Evolutionary conservation across 164 flowering plant species (phyloP).

Genomic region (Amborella trichopoda): DNA sequence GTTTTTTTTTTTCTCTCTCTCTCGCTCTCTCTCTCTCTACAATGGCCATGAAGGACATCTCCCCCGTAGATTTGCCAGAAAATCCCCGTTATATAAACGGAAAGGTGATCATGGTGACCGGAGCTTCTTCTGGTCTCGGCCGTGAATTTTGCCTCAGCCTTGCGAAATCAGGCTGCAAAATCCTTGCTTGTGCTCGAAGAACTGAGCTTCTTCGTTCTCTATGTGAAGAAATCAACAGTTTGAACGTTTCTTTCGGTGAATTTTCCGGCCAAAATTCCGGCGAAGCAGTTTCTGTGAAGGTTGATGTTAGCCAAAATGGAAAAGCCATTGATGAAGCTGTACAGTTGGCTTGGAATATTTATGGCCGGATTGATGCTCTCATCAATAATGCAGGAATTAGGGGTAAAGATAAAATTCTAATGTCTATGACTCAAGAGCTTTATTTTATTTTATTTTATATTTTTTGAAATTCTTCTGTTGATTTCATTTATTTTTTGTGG

Average conservation of each 20-base stretch:
- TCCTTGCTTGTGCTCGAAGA: slow-evolving; percentile 18
- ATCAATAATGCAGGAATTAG: slow-evolving; percentile 68
- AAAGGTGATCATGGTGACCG: slow-evolving; percentile 6
- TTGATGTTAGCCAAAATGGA: slow-evolving; percentile 43
- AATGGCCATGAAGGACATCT: too few species aligned
- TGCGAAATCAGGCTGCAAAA: slow-evolving; percentile 3
- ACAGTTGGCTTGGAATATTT: slow-evolving; percentile 58
- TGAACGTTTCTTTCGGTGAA: neutral
- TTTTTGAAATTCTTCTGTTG: too few species aligned
- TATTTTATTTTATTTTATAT: too few species aligned
- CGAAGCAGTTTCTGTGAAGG: slow-evolving; percentile 26
- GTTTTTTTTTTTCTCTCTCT: too few species aligned
- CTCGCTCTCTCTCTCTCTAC: too few species aligned
- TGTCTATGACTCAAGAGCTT: too few species aligned
- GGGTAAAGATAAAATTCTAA: too few species aligned
- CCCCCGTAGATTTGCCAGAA: too few species aligned
- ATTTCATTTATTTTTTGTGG: too few species aligned
- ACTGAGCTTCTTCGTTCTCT: slow-evolving; percentile 37
- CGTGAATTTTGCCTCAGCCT: slow-evolving; percentile 6
- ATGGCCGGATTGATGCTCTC: slow-evolving; percentile 62
- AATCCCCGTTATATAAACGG: slow-evolving; percentile 2
- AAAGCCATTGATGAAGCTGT: slow-evolving; percentile 31
- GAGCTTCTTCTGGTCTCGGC: slow-evolving; percentile 5
- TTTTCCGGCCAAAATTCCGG: neutral
- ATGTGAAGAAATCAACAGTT: slow-evolving; percentile 32